Percentiles rank a stretch among this genome's conserved stretches.
phyloP scores from a whole-genome alignment of 2,329 filamentous ascomycete species.

The Lithohypha guttulata region DNA sequence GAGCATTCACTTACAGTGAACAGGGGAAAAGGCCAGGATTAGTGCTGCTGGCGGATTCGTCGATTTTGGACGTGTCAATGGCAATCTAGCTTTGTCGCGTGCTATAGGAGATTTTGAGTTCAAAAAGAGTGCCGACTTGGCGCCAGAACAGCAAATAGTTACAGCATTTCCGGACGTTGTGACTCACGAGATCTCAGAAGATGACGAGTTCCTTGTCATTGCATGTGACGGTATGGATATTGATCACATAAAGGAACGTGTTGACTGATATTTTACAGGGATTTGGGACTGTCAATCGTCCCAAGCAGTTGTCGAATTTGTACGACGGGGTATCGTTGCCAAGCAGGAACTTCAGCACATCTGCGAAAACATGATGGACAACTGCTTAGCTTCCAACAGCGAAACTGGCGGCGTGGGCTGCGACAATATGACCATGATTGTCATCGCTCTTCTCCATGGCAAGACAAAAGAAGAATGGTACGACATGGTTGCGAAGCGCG shows the following conservation, averaged over 20 bases:
- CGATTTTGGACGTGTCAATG: conserved; percentile 96
- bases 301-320: conserved; percentile 93
- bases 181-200: conserved; percentile 76
- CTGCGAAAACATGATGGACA: conserved; percentile 99
- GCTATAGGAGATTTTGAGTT: conserved; percentile 99
- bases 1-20: conserved; percentile 16
- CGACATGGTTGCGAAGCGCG: conserved; percentile 82
- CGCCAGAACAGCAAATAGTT: conserved; percentile 97
- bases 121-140: conserved; percentile 95
- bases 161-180: conserved; percentile 94
- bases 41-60: conserved; percentile 93
- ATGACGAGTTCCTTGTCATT: conserved; percentile 91
- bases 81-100: conserved; percentile 89
- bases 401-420: conserved; percentile 96
- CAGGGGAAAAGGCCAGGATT: conserved; percentile 92
- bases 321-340: conserved; percentile 86
- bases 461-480: conserved; percentile 98
- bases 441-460: conserved; percentile 80
- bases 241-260: not conserved
- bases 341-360: conserved; percentile 93
- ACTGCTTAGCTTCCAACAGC: conserved; percentile 93
- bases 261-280: conserved; percentile 43
- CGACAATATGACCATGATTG: conserved; percentile 98
- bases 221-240: conserved; percentile 69
- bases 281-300: conserved; percentile 99